phyloP scores from a whole-genome alignment of 2,329 filamentous ascomycete species.

The Esteya vermicola region DNA sequence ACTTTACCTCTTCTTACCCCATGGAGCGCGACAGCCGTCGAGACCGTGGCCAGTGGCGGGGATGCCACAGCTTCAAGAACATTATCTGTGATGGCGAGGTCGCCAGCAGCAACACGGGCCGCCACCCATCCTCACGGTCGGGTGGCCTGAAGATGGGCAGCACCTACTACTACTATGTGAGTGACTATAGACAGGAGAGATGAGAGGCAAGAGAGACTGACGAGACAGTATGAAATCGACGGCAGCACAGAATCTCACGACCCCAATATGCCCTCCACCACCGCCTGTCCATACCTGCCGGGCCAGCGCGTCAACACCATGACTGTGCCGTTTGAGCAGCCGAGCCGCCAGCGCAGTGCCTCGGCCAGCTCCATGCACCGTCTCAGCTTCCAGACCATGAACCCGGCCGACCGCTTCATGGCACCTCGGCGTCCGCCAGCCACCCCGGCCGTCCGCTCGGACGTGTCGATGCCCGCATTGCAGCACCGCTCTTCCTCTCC shows the following conservation, averaged over 20 bases:
- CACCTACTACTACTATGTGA: constrained; percentile 91
- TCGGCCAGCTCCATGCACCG: constrained; percentile 47
- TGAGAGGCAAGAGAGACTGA: constrained; percentile 12
- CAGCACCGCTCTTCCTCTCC: too few species aligned
- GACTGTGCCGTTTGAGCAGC: constrained; percentile 59
- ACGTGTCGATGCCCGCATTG: constrained; percentile 12
- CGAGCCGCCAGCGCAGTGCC: constrained; percentile 44
- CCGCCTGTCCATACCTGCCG: constrained; percentile 69
- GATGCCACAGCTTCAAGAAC: constrained; percentile 74
- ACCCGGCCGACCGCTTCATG: constrained; percentile 62
- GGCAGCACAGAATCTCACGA: constrained; percentile 66
- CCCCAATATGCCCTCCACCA: constrained; percentile 57
- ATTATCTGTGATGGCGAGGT: constrained; percentile 69
- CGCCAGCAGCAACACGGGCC: constrained; percentile 29
- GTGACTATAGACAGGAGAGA: constrained; percentile 21
- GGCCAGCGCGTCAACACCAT: constrained; percentile 80
- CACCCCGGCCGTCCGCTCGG: constrained; percentile 17
- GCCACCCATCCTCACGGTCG: constrained; percentile 44
- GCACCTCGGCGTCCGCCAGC: constrained; percentile 47
- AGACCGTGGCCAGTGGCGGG: constrained; percentile 67
- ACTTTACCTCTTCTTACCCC: constrained; percentile 63
- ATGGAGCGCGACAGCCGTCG: constrained; percentile 71
- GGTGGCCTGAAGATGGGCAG: constrained; percentile 84
- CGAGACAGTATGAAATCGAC: constrained; percentile 74
- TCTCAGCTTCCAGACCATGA: constrained; percentile 56